Conservation (phyloP, 768 basidiomycete species). For the Clitopilus passeckerianus region DNA sequence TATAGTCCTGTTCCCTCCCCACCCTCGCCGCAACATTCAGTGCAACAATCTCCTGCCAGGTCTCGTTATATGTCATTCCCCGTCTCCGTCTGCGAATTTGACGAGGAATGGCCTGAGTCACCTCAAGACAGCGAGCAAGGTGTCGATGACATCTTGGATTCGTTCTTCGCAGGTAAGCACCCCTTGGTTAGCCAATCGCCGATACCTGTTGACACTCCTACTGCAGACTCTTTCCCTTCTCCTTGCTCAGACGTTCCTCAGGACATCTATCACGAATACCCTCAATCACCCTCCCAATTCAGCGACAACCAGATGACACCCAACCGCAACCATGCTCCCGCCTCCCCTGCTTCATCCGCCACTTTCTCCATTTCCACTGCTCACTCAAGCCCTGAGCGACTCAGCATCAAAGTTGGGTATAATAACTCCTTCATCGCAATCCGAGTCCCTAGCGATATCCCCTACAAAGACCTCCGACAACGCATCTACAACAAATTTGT, state of each 20-base stretch:
- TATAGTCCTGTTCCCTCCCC: not conserved
- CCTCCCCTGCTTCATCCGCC: slow-evolving; percentile 16
- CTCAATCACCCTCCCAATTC: slow-evolving; percentile 19
- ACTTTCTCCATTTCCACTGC: slow-evolving; percentile 21
- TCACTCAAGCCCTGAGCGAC: slow-evolving; percentile 19
- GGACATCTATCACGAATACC: slow-evolving; percentile 15
- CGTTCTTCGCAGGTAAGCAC: slow-evolving; percentile 27
- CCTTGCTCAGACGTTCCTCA: slow-evolving; percentile 30
- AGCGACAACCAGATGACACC: slow-evolving; percentile 6
- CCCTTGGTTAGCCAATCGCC: not conserved
- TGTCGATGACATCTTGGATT: slow-evolving; percentile 29
- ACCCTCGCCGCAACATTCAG: not conserved
- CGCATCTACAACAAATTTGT: slow-evolving; percentile 64
- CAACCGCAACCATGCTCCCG: slow-evolving; percentile 6
- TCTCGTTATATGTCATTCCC: slow-evolving; percentile 26
- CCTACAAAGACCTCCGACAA: slow-evolving; percentile 49
- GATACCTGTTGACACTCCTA: not conserved
- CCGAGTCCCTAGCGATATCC: slow-evolving; percentile 40
- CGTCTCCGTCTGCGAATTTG: slow-evolving; percentile 35
- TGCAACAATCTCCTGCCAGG: slow-evolving; percentile 4
- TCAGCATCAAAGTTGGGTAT: slow-evolving; percentile 63
- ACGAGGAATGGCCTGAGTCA: slow-evolving; percentile 30
- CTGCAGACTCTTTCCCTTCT: slow-evolving; percentile 35
- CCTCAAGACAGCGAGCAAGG: not conserved
- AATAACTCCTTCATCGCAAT: slow-evolving; percentile 61